Percentiles rank a stretch among this genome's conserved stretches.
Conservation (phyloP, 163 green algal species). For the Chlamydomonas reinhardtii region DNA sequence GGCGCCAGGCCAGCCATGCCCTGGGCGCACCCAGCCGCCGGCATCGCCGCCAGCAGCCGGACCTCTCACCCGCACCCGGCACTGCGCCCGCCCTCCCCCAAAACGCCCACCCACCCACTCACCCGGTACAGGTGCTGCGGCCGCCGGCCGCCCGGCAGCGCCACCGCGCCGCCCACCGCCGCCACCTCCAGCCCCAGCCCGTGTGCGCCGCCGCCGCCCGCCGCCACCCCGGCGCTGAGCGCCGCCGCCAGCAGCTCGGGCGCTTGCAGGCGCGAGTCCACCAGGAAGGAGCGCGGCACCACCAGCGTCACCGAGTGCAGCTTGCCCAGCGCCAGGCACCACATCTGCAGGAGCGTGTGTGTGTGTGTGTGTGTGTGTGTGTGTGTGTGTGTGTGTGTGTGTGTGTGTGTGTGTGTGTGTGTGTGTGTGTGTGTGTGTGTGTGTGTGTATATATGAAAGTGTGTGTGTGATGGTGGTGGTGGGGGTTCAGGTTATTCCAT, state of each 20-base stretch:
- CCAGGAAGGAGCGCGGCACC: slow-evolving; percentile 86
- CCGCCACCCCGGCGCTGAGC: slow-evolving; percentile 46
- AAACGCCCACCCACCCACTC: not conserved
- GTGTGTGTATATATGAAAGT: no score
- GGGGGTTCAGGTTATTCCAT: no score
- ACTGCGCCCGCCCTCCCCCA: not conserved
- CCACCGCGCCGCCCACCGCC: not conserved
- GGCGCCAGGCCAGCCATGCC: no score
- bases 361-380: no score
- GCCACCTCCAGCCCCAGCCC: slow-evolving; percentile 24
- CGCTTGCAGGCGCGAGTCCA: slow-evolving; percentile 69
- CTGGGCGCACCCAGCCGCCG: no score
- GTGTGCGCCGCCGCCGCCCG: not conserved
- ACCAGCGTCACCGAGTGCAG: slow-evolving; percentile 73
- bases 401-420: no score
- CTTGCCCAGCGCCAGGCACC: slow-evolving; percentile 62
- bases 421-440: no score
- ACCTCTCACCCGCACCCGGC: no score
- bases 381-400: no score
- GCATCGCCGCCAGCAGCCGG: no score
- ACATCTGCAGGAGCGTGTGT: slow-evolving; percentile 61
- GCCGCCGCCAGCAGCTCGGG: slow-evolving; percentile 30
- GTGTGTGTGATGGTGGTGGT: no score
- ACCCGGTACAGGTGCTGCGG: slow-evolving; percentile 73
- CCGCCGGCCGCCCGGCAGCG: slow-evolving; percentile 67